A percentile compares a stretch with the other conserved stretches of the same genome.
Conservation (phyloP, 2,329 filamentous ascomycete species). For the Apiospora aurea region DNA sequence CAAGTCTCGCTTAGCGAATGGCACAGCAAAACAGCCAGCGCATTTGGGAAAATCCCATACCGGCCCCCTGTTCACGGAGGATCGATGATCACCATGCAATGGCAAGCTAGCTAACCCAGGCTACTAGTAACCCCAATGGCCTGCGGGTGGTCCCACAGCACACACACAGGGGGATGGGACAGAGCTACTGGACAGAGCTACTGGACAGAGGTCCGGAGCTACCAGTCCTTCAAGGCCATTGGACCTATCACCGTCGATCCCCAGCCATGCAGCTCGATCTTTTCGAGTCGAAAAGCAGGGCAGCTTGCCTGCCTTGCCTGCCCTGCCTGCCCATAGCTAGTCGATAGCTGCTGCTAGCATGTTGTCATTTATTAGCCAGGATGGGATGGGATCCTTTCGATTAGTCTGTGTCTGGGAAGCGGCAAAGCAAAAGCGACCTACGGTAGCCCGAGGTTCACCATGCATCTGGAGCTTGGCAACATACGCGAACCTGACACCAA, state of each 20-base stretch:
- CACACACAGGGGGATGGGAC: constrained; percentile 2
- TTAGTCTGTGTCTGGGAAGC: background rate
- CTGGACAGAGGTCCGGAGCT: constrained; percentile 13
- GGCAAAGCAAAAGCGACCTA: background rate
- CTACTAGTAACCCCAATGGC: background rate
- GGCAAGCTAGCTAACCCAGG: background rate
- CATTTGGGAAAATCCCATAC: constrained; percentile 6
- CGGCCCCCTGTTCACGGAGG: background rate
- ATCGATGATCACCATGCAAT: constrained; percentile 17
- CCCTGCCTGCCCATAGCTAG: background rate
- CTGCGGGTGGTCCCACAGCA: constrained; percentile 12
- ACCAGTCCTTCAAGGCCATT: constrained; percentile 1
- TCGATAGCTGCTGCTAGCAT: background rate
- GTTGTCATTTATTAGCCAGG: background rate
- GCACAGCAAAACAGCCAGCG: background rate
- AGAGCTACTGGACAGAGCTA: no score
- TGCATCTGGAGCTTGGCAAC: constrained; percentile 12
- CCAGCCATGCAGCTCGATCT: background rate
- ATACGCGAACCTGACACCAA: constrained; percentile 13
- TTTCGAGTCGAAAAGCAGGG: constrained; percentile 12
- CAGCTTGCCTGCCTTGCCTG: constrained; percentile 3
- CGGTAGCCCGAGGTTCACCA: background rate
- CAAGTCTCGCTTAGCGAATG: background rate
- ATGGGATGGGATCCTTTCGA: background rate
- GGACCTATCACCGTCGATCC: background rate